A percentile compares a stretch with the other conserved stretches of the same genome.
Evolutionary conservation across 2,329 filamentous ascomycete species (phyloP).

Genomic region (Cephalotrichum gorgonifer): DNA sequence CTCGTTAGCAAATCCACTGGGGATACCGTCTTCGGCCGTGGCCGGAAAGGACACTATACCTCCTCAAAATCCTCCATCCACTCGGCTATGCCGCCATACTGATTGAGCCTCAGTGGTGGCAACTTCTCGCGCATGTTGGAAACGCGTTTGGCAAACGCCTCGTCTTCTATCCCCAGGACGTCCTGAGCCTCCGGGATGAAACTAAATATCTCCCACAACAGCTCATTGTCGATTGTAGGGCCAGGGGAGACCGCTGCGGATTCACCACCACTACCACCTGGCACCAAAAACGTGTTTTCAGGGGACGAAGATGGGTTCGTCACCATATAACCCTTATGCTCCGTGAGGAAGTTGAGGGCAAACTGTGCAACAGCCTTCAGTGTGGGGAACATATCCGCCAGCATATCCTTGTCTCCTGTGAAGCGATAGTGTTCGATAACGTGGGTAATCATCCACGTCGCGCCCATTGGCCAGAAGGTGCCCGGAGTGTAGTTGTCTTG

Average conservation of each 20-base stretch:
- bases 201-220: constrained; percentile 8
- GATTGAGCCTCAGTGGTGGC: background rate
- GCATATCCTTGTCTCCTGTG: constrained; percentile 17
- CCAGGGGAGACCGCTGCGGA: constrained; percentile 7
- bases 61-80: background rate
- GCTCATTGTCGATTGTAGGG: constrained; percentile 8
- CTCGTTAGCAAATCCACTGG: background rate
- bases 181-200: constrained; percentile 7
- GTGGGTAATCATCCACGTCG: constrained; percentile 28
- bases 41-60: background rate
- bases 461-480: constrained; percentile 27
- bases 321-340: constrained; percentile 15
- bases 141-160: constrained; percentile 2
- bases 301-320: constrained; percentile 16
- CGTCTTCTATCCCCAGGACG: constrained; percentile 6
- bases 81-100: background rate
- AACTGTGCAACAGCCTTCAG: constrained; percentile 18
- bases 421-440: constrained; percentile 27
- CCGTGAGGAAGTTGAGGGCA: constrained; percentile 18
- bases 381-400: constrained; percentile 16
- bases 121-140: constrained; percentile 5
- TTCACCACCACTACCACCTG: constrained; percentile 6
- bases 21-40: too few relatives aligned
- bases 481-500: constrained; percentile 12
- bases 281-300: constrained; percentile 14